Conservation (phyloP, 106 monocot genomes). For the Dendrobium officinale region DNA sequence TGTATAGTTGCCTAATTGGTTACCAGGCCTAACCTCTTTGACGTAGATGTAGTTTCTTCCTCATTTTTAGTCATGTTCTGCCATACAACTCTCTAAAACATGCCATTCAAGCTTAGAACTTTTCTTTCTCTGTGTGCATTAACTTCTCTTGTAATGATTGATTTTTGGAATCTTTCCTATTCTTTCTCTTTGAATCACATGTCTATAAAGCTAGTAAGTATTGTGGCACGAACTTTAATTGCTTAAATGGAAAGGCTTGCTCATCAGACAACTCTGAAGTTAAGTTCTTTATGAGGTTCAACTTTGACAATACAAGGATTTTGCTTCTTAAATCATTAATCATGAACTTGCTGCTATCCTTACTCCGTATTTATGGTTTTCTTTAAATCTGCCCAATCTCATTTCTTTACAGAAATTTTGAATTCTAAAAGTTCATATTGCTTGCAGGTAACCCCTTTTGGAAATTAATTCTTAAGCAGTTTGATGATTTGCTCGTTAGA, state of each 20-base stretch:
- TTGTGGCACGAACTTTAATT: neutral
- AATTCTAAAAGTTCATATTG: slow-evolving; percentile 9
- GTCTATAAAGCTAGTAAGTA: neutral
- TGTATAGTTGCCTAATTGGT: too few relatives aligned
- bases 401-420: neutral
- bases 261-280: neutral
- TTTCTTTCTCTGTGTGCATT: neutral
- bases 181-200: neutral
- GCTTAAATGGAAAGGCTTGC: neutral
- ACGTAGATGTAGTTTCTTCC: neutral
- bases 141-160: neutral
- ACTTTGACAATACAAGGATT: neutral
- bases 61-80: neutral
- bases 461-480: slow-evolving; percentile 93
- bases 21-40: too few relatives aligned
- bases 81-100: neutral
- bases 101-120: neutral
- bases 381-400: slow-evolving; percentile 2
- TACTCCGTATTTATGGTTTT: neutral
- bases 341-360: neutral
- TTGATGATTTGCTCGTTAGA: slow-evolving; percentile 98
- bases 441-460: slow-evolving; percentile 86
- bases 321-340: neutral
- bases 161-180: neutral
- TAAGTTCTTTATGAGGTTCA: neutral